Conservation (phyloP, 495 filamentous ascomycete species). For the Aspergillus homomorphus region DNA sequence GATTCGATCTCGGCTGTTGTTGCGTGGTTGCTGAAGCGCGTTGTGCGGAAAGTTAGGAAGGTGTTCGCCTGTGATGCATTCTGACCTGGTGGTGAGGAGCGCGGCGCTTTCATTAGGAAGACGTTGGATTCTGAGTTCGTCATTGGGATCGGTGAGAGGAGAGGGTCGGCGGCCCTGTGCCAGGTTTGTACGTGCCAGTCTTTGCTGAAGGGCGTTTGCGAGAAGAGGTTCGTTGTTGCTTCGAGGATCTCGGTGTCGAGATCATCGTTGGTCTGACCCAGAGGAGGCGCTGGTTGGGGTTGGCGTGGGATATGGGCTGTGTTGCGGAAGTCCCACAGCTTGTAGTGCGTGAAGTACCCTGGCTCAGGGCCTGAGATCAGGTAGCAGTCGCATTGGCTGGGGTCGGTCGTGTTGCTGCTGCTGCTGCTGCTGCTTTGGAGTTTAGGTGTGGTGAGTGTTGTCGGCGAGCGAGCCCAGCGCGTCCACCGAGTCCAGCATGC, state of each 20-base stretch:
- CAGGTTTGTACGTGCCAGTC: slow-evolving; percentile 62
- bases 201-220: slow-evolving; percentile 35
- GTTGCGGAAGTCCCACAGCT: slow-evolving; percentile 65
- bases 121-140: slow-evolving; percentile 64
- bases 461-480: not conserved
- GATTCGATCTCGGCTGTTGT: slow-evolving; percentile 65
- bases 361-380: slow-evolving; percentile 35
- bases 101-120: slow-evolving; percentile 50
- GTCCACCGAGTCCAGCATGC: not conserved
- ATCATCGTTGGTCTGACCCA: slow-evolving; percentile 5
- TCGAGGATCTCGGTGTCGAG: not conserved
- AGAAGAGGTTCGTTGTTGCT: slow-evolving; percentile 25
- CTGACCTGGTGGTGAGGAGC: slow-evolving; percentile 10
- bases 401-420: not conserved
- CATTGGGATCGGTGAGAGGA: slow-evolving; percentile 46
- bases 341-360: slow-evolving; percentile 60
- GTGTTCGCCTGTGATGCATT: slow-evolving; percentile 33
- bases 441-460: not conserved
- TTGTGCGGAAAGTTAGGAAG: slow-evolving; percentile 61
- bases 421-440: not conserved
- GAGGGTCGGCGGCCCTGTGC: slow-evolving; percentile 46
- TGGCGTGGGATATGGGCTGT: slow-evolving; percentile 12
- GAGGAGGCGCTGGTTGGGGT: slow-evolving; percentile 21
- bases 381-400: slow-evolving; percentile 38
- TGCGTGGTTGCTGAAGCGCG: slow-evolving; percentile 52